These are phyloP conservation scores for Suhomyces anneliseae DNA, from an alignment of 1,139 yeast genomes.

Conservation along the genomic window DNA sequence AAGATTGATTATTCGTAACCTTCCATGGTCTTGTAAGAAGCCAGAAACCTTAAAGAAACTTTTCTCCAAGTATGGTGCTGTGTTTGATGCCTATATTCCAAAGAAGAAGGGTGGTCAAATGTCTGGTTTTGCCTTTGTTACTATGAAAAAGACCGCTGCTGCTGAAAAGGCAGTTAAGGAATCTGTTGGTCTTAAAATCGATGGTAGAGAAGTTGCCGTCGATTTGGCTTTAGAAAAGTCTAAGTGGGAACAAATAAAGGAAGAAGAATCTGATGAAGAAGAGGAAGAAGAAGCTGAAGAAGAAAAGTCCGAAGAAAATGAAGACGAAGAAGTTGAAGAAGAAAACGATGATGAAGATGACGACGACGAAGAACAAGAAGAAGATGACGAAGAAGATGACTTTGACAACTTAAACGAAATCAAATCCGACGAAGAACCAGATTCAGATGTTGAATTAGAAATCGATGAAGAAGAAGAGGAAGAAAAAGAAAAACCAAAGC, in stretches of 20 bases:
- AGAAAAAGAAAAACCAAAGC: constrained; percentile 32
- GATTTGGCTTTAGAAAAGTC: constrained; percentile 90
- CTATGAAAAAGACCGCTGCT: constrained; percentile 76
- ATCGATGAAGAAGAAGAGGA: constrained; percentile 27
- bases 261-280: constrained; percentile 43
- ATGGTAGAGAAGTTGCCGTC: constrained; percentile 90
- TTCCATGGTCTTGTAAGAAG: constrained; percentile 94
- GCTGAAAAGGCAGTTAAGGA: constrained; percentile 84
- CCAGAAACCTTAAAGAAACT: constrained; percentile 68
- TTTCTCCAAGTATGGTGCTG: constrained; percentile 81
- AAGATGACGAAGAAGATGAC: constrained; percentile 27
- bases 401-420: constrained; percentile 23
- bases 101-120: constrained; percentile 83
- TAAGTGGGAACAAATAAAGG: constrained; percentile 61
- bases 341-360: constrained; percentile 28
- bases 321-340: constrained; percentile 23
- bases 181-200: constrained; percentile 71
- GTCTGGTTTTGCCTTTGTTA: constrained; percentile 94
- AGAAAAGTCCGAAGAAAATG: constrained; percentile 26
- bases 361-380: constrained; percentile 33
- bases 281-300: constrained; percentile 30
- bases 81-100: constrained; percentile 87
- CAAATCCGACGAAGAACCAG: constrained; percentile 28
- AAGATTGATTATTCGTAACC: constrained; percentile 80
- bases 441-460: constrained; percentile 17